Conservation (phyloP, 306 rosid genomes). For the Castanea sativa region DNA sequence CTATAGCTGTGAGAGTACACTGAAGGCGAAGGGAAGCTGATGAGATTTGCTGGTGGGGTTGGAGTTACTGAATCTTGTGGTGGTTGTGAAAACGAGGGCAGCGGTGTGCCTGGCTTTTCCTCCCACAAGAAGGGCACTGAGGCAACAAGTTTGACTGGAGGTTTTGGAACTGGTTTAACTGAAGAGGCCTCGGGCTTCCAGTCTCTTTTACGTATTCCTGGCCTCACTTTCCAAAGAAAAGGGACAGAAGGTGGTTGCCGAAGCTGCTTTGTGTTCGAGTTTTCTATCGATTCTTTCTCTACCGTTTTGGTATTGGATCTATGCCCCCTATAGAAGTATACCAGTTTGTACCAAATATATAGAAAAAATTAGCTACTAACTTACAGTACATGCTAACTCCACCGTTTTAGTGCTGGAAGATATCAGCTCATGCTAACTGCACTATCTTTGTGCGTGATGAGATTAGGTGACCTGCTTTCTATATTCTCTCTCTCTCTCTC, state of each 20-base stretch:
- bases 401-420: background rate
- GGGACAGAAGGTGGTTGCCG: slow-evolving; percentile 47
- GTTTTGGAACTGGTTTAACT: slow-evolving; percentile 20
- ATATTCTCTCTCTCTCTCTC: too few species aligned
- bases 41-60: background rate
- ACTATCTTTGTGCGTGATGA: background rate
- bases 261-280: slow-evolving; percentile 20
- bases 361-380: background rate
- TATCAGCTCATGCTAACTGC: slow-evolving; percentile 1
- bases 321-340: background rate
- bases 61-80: slow-evolving; percentile 15
- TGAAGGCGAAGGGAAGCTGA: slow-evolving; percentile 38
- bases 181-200: slow-evolving; percentile 55
- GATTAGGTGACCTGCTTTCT: slow-evolving; percentile 1
- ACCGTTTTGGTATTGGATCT: background rate
- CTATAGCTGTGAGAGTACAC: slow-evolving; percentile 4
- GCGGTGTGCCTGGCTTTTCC: slow-evolving; percentile 69
- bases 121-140: slow-evolving; percentile 87
- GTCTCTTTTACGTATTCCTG: slow-evolving; percentile 45
- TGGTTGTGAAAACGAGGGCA: slow-evolving; percentile 37
- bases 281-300: slow-evolving; percentile 16
- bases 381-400: background rate
- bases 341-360: background rate
- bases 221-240: slow-evolving; percentile 46
- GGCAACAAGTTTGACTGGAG: slow-evolving; percentile 48